phyloP scores from a whole-genome alignment of 2,329 filamentous ascomycete genomes.

The Xylaria polymorpha region DNA sequence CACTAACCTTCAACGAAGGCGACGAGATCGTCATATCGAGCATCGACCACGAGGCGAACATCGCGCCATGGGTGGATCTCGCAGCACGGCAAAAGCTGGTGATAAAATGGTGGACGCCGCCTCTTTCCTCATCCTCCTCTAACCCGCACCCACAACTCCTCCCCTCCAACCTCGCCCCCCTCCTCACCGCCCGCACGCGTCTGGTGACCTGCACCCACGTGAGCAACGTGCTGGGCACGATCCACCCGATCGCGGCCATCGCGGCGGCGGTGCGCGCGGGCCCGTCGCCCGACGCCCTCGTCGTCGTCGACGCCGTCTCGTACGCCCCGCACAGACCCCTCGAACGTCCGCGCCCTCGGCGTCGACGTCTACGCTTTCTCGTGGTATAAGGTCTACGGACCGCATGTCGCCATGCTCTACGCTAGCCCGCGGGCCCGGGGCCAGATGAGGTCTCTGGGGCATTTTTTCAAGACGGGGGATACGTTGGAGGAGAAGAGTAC shows the following conservation, averaged over 20 bases:
- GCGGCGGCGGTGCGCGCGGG: constrained; percentile 42
- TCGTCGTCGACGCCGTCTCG: constrained; percentile 81
- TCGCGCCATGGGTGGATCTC: constrained; percentile 77
- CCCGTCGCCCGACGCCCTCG: constrained; percentile 63
- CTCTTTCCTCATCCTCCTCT: constrained; percentile 43
- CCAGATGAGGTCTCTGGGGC: constrained; percentile 63
- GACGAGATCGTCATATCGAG: constrained; percentile 77
- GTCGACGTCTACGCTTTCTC: constrained; percentile 83
- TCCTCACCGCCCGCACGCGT: constrained; percentile 73
- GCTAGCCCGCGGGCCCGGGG: constrained; percentile 67
- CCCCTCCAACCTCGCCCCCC: constrained; percentile 63
- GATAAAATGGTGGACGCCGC: constrained; percentile 77
- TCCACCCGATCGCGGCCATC: constrained; percentile 43
- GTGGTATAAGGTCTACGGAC: constrained; percentile 87
- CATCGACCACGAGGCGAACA: constrained; percentile 83
- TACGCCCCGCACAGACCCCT: constrained; percentile 78
- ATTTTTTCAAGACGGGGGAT: constrained; percentile 68
- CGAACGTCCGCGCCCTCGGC: constrained; percentile 75
- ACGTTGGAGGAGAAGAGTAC: constrained; percentile 70
- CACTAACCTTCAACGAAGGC: constrained; percentile 64
- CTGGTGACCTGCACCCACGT: constrained; percentile 80
- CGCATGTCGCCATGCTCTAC: constrained; percentile 78
- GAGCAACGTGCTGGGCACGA: constrained; percentile 54
- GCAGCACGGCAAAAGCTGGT: constrained; percentile 69
- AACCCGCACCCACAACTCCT: constrained; percentile 68